A percentile compares a stretch with the other conserved stretches of the same genome.
Conservation (phyloP, 2,329 filamentous ascomycete species). For the Aspergillus carbonarius region DNA sequence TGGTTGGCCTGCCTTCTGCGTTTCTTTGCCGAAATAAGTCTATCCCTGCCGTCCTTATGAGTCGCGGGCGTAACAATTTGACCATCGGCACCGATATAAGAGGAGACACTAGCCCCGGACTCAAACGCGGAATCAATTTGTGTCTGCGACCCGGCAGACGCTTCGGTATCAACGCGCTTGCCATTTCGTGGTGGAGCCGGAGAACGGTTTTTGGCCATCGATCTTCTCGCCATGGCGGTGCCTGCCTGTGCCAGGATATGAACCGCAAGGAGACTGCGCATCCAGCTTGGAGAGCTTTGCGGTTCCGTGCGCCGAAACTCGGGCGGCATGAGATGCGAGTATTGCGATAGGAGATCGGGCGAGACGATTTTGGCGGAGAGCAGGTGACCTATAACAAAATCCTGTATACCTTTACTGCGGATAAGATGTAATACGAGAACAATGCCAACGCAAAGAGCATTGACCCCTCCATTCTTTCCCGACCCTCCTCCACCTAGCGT, state of each 20-base stretch:
- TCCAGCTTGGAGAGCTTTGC: slow-evolving; percentile 46
- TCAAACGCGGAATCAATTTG: slow-evolving; percentile 46
- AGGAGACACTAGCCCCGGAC: slow-evolving; percentile 43
- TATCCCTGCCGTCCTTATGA: slow-evolving; percentile 56
- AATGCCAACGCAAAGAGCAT: slow-evolving; percentile 46
- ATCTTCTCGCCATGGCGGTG: slow-evolving; percentile 48
- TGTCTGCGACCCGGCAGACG: slow-evolving; percentile 43
- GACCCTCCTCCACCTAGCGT: slow-evolving; percentile 77
- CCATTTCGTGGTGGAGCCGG: slow-evolving; percentile 40
- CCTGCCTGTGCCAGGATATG: slow-evolving; percentile 51
- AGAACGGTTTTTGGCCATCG: slow-evolving; percentile 47
- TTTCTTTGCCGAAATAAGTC: slow-evolving; percentile 68
- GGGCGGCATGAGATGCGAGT: slow-evolving; percentile 43
- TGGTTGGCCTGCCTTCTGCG: slow-evolving; percentile 88
- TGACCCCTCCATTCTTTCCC: slow-evolving; percentile 48
- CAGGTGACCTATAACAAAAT: slow-evolving; percentile 50
- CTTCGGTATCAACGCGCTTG: slow-evolving; percentile 48
- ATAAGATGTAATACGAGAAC: slow-evolving; percentile 48
- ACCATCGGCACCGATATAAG: slow-evolving; percentile 41
- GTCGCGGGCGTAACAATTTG: slow-evolving; percentile 54
- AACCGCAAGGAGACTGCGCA: slow-evolving; percentile 49
- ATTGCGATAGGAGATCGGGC: slow-evolving; percentile 44
- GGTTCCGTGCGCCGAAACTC: slow-evolving; percentile 45
- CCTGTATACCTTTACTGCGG: slow-evolving; percentile 48
- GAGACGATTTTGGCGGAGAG: slow-evolving; percentile 46